phyloP scores from a whole-genome alignment of 1,139 yeast species.

The Yamadazyma taylorii region DNA sequence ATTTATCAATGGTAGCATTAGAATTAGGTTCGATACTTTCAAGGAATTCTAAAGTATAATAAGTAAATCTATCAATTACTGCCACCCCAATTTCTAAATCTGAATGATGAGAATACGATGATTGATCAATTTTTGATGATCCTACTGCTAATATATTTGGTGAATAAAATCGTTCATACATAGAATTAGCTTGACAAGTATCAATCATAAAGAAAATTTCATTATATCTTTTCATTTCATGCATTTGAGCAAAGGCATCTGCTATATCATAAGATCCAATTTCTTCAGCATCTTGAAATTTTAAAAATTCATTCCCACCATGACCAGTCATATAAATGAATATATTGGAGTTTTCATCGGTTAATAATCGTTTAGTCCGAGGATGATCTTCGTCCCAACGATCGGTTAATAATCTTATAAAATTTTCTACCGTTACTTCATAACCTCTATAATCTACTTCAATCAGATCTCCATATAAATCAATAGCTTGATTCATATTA shows the following conservation, averaged over 20 bases:
- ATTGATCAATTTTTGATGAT: conserved; percentile 84
- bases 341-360: conserved; percentile 92
- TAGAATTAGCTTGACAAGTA: conserved; percentile 97
- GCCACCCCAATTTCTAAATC: conserved; percentile 97
- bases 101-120: conserved; percentile 93
- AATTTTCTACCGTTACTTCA: conserved; percentile 96
- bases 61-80: conserved; percentile 93
- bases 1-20: conserved; percentile 70
- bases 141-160: conserved; percentile 95
- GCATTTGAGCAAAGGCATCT: conserved; percentile 96
- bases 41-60: conserved; percentile 83
- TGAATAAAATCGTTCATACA: conserved; percentile 90
- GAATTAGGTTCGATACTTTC: conserved; percentile 80
- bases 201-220: conserved; percentile 97
- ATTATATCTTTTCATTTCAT: conserved; percentile 90
- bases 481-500: conserved; percentile 91
- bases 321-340: conserved; percentile 97
- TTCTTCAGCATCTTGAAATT: conserved; percentile 98
- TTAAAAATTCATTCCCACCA: conserved; percentile 96
- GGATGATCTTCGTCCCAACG: conserved; percentile 96
- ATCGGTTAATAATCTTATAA: conserved; percentile 84
- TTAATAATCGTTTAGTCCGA: conserved; percentile 80
- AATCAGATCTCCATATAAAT: conserved; percentile 88
- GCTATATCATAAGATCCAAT: conserved; percentile 95
- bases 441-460: conserved; percentile 98